A percentile compares a stretch with the other conserved stretches of the same genome.
These are phyloP conservation scores for Canavalia gladiata DNA, from an alignment of 306 rosid species.

Conservation along the genomic window DNA sequence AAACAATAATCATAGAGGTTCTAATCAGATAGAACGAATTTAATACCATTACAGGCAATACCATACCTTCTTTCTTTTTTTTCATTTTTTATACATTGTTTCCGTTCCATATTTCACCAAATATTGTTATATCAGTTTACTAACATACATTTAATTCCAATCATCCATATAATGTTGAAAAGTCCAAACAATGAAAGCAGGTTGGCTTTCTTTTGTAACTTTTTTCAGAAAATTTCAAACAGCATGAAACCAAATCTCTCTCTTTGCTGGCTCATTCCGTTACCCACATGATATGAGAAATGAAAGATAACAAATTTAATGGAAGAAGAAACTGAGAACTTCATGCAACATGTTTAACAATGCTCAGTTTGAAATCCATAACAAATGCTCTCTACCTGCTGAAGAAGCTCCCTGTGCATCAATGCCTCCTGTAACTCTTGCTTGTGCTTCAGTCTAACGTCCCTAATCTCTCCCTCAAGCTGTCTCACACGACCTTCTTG, in stretches of 20 bases:
- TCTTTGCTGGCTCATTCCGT: constrained; percentile 31
- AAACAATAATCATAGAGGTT: constrained; percentile 32
- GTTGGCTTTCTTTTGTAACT: constrained; percentile 40
- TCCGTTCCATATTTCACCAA: constrained; percentile 33
- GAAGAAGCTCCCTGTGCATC: constrained; percentile 84
- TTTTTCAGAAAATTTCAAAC: constrained; percentile 22
- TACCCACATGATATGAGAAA: constrained; percentile 25
- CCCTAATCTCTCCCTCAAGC: constrained; percentile 87
- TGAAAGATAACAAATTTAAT: constrained; percentile 24
- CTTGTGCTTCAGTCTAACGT: constrained; percentile 84
- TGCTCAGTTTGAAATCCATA: constrained; percentile 31
- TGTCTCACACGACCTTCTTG: constrained; percentile 94
- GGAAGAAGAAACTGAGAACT: constrained; percentile 30
- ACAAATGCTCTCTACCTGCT: constrained; percentile 76
- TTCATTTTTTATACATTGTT: constrained; percentile 35
- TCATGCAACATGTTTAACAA: constrained; percentile 35
- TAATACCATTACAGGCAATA: constrained; percentile 29
- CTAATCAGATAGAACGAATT: constrained; percentile 34
- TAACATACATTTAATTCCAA: constrained; percentile 31
- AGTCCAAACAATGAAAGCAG: constrained; percentile 40
- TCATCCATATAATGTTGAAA: constrained; percentile 25
- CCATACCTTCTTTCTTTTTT: not conserved
- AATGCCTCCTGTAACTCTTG: constrained; percentile 93
- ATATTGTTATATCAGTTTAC: constrained; percentile 36
- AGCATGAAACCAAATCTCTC: constrained; percentile 25